Conservation (phyloP, 2,329 filamentous ascomycete species). For the Xylaria arbuscula region DNA sequence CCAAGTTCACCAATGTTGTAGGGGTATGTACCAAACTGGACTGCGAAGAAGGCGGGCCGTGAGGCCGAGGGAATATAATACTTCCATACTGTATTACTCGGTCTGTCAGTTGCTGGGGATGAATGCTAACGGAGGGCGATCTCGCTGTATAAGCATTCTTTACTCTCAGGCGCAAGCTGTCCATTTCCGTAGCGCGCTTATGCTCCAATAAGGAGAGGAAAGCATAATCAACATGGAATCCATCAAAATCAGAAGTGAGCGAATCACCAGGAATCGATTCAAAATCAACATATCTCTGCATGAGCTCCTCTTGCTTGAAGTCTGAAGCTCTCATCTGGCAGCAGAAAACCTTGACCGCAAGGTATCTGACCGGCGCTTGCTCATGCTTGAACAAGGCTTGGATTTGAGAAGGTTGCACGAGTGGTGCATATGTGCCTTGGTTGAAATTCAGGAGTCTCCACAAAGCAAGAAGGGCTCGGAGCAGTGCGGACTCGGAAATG, state of each 20-base stretch:
- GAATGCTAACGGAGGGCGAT: conserved; percentile 41
- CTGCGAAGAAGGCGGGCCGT: conserved; percentile 58
- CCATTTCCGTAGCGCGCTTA: conserved; percentile 60
- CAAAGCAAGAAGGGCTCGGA: conserved; percentile 69
- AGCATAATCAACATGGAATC: conserved; percentile 78
- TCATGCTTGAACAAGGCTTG: conserved; percentile 74
- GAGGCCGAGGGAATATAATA: conserved; percentile 74
- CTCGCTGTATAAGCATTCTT: conserved; percentile 42
- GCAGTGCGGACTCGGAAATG: conserved; percentile 42
- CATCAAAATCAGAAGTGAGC: conserved; percentile 80
- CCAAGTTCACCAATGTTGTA: conserved; percentile 79
- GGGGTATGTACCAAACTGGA: conserved; percentile 73
- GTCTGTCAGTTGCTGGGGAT: conserved; percentile 62
- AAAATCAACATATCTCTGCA: conserved; percentile 71
- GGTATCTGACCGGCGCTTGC: conserved; percentile 74
- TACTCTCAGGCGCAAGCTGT: conserved; percentile 56
- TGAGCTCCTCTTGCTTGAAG: conserved; percentile 76
- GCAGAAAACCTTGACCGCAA: conserved; percentile 84
- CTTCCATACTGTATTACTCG: conserved; percentile 73
- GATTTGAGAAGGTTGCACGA: conserved; percentile 74
- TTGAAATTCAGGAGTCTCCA: conserved; percentile 87
- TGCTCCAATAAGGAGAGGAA: conserved; percentile 74
- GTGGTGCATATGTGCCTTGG: conserved; percentile 70
- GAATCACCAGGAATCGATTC: conserved; percentile 56
- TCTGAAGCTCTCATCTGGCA: conserved; percentile 84